Conservation (phyloP, 176 grass and related monocot species). For the Musa troglodytarum region DNA sequence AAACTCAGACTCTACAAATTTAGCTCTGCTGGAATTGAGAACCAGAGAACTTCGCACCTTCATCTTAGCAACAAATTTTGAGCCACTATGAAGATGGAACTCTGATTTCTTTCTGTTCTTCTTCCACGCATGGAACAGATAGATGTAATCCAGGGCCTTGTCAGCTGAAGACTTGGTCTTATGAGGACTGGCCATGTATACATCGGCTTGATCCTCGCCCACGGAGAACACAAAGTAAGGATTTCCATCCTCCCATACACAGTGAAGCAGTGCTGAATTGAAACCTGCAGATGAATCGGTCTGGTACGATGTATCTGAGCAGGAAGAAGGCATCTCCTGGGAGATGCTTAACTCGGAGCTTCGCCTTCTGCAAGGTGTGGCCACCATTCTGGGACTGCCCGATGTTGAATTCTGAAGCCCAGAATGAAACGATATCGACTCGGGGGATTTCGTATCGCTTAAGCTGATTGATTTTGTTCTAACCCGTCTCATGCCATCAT, state of each 20-base stretch:
- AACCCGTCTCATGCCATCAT: neutral
- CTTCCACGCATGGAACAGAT: constrained; percentile 46
- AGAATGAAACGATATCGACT: neutral
- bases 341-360: neutral
- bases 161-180: constrained; percentile 25
- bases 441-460: neutral
- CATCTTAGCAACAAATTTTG: constrained; percentile 61
- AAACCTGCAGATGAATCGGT: constrained; percentile 27
- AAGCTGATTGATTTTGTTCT: neutral
- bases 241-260: constrained; percentile 51
- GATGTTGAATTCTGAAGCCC: too few relatives aligned
- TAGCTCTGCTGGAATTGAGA: constrained; percentile 29
- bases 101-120: constrained; percentile 44
- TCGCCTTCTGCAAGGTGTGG: neutral
- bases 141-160: constrained; percentile 47
- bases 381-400: too few relatives aligned
- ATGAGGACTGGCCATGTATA: constrained; percentile 44
- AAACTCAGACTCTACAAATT: constrained; percentile 53
- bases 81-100: constrained; percentile 22
- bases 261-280: constrained; percentile 47
- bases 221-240: constrained; percentile 59
- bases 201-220: constrained; percentile 24
- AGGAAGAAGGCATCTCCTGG: constrained; percentile 23
- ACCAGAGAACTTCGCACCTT: constrained; percentile 48
- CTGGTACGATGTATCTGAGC: constrained; percentile 21